Base-by-base conservation (phyloP, 495 filamentous ascomycete species). In the Penicillium alfredii region DNA sequence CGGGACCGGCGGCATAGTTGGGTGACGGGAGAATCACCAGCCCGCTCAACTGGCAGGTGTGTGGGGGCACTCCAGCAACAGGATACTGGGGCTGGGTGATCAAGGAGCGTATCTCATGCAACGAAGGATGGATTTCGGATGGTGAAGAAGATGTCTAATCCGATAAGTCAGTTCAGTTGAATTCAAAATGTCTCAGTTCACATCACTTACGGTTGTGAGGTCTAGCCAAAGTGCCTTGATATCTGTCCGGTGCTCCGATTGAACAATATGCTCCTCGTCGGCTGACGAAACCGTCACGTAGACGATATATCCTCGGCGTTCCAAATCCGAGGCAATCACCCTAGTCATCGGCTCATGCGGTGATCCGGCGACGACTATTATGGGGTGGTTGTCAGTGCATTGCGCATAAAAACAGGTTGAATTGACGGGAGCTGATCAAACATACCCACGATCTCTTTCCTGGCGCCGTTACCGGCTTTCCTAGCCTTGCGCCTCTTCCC, bases 301-400 rank as follows among this genome's bases (percentile, higher is more conserved):
- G 14, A 97, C 88, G 30, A 97, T 85, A 53, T 94, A 97, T 9
- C 93, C 93, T 33, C 88, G 77, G 33, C 88, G 75, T 58, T 97
- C 92, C 38, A 98, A 55, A 49, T 97, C 93, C 17, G 85, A 53
- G 1, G 86, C 77, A 38, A 98, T 74, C 10, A 85, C 83, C 42
- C 79, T 75, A 1, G 84, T 86, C 49, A 94, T 69, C 12, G 88
- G 85, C 40, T 92, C 78, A 41, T 81, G 76, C 4, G 86, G 79
- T 1, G 83, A 82, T 24, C 92, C 89, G 20, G 87, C 86, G 41
- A 98, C 66, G 10, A 95, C 83, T 71, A 44, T n/a, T 39, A 16
- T 24, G 23, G 23, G 23, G 8, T 23, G 27, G 13, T 8, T 10
- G 26, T 58, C 39, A 62, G 46, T 30, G 35, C 20, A 28, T 17